Conservation (phyloP, 1,284 basidiomycete species). For the Mycosarcoma mackinlayi region DNA sequence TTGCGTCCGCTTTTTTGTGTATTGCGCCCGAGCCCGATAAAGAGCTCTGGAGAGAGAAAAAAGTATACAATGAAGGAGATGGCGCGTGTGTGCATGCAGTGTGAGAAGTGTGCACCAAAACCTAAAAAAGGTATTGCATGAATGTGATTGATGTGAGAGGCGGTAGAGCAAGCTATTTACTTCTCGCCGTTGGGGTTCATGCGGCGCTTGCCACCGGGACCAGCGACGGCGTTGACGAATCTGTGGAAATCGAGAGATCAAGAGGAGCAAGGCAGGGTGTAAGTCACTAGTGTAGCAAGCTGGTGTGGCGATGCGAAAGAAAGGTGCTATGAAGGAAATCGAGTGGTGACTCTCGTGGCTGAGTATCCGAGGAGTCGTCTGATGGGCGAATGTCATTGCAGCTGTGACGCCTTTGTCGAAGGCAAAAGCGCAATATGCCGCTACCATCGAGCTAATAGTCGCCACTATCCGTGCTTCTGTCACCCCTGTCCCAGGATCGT, state of each 20-base stretch:
- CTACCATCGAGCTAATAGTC: too few relatives aligned
- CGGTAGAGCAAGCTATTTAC: constrained; percentile 33
- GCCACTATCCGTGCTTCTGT: too few relatives aligned
- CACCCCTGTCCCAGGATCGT: too few relatives aligned
- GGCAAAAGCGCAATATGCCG: too few relatives aligned
- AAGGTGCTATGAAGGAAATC: too few relatives aligned
- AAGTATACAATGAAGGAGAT: constrained; percentile 7
- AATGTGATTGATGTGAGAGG: constrained; percentile 1
- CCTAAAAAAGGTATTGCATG: constrained; percentile 17
- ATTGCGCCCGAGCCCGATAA: too few relatives aligned
- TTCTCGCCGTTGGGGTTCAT: constrained; percentile 74
- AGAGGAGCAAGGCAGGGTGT: background rate
- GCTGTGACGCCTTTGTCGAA: background rate
- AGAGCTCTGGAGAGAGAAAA: too few relatives aligned
- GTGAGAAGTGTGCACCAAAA: background rate
- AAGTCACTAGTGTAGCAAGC: too few relatives aligned
- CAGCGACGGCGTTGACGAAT: constrained; percentile 92
- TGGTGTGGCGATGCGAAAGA: too few relatives aligned
- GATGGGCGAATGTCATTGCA: background rate
- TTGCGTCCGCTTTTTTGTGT: too few relatives aligned
- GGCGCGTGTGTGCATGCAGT: background rate
- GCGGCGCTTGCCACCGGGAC: constrained; percentile 91
- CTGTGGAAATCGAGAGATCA: constrained; percentile 69
- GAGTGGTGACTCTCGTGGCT: too few relatives aligned
- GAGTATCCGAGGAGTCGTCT: too few relatives aligned